Evolutionary conservation across 371 early-diverging fungal species (phyloP).

Genomic region (Batkoa obscura): DNA sequence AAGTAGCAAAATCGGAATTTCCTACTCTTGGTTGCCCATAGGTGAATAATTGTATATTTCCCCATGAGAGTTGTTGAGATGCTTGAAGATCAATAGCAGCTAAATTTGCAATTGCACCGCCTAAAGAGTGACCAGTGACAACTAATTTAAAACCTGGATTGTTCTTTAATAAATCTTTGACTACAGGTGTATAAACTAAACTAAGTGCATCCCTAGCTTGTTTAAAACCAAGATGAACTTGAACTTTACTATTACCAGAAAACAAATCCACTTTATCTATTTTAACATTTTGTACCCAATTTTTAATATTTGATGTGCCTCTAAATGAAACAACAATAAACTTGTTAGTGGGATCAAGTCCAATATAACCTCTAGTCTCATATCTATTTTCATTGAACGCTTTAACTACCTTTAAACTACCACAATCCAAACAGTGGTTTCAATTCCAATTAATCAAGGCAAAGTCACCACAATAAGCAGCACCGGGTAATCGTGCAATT

Average conservation of each 20-base stretch:
- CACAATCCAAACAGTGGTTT: not conserved
- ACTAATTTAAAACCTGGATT: not conserved
- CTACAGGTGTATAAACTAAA: not conserved
- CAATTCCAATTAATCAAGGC: not conserved
- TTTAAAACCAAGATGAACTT: not conserved
- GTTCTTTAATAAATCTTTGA: not conserved
- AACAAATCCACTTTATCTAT: not conserved
- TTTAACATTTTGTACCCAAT: slow-evolving; percentile 2
- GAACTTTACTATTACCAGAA: not conserved
- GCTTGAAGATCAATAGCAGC: not conserved
- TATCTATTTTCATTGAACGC: not conserved
- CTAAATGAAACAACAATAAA: not conserved
- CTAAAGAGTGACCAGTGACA: not conserved
- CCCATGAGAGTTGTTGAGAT: not conserved
- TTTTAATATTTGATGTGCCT: not conserved
- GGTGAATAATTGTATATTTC: not conserved
- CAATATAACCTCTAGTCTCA: not conserved
- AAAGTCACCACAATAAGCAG: not conserved
- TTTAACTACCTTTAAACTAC: not conserved
- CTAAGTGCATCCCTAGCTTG: not conserved
- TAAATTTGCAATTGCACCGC: not conserved
- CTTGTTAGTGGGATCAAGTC: not conserved
- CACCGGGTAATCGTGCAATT: not conserved
- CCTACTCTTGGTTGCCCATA: not conserved
- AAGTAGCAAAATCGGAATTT: not conserved